These are phyloP conservation scores for Cymbopogon flexuosus DNA, from an alignment of 202 grass and related monocot genomes.

Conservation along the genomic window DNA sequence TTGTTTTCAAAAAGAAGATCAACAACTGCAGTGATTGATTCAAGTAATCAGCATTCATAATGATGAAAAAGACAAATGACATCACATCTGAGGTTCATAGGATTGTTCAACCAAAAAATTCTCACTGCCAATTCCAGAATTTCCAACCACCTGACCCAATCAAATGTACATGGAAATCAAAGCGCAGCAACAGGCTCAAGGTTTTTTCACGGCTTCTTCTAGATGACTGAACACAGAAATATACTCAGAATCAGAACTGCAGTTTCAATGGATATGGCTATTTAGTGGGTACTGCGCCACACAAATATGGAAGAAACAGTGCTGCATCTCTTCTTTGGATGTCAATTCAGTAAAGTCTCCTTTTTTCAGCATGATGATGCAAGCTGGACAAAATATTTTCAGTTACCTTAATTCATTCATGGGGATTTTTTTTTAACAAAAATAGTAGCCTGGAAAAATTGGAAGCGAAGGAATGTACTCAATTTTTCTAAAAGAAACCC, in stretches of 20 bases:
- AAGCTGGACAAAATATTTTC: neutral
- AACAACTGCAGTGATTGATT: neutral
- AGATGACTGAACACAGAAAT: neutral
- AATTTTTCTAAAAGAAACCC: neutral
- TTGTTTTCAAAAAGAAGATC: neutral
- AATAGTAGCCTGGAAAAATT: neutral
- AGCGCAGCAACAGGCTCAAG: neutral
- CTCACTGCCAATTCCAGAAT: neutral
- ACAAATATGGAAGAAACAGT: neutral
- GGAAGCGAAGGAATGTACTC: neutral
- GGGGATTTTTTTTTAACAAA: neutral
- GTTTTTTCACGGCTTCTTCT: neutral
- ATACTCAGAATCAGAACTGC: neutral
- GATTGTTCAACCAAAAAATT: neutral
- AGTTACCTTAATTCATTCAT: neutral
- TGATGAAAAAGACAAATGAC: neutral
- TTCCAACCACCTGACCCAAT: neutral
- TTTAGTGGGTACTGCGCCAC: neutral
- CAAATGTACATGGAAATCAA: neutral
- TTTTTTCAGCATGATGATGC: neutral
- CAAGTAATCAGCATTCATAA: neutral
- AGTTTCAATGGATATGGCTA: neutral
- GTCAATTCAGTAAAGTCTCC: neutral
- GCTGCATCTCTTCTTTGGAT: neutral
- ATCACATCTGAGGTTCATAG: neutral